Evolutionary conservation across 2,329 filamentous ascomycete genomes (phyloP), one percentile per base, ranked within the genome.

Genomic region (Thielaviopsis populi): DNA sequence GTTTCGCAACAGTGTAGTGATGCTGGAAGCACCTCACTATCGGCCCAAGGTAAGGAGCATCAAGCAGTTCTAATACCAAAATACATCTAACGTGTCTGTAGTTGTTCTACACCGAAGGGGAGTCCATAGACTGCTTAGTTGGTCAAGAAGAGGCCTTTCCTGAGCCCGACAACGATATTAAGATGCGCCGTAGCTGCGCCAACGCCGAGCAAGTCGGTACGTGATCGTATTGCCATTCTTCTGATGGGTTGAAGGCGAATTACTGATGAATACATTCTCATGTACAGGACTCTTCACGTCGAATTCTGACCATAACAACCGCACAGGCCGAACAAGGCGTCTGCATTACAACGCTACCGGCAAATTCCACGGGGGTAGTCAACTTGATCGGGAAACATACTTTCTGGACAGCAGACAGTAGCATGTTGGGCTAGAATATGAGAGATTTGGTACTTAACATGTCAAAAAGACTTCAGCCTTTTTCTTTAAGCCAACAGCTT

Each of bases 1-100:
- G 72, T 99, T 99, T 71, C 86, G 94, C 42, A 99, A 99, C 76
- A 96, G 90, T 46, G 92, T 90, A 0, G 91, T 99, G 37, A 96
- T 97, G 90, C 79, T 92, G 0, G 91, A 97, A 74, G 82, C 85
- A 11, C 79, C 83, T 0, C 84, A 87, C 62, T 95, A 90, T 70
- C 85, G 90, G 0, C 94, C 94, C 0, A 95, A 95, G 79, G 87
- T 91, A 73, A 68, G 72, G 66, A 7, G 5, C 10, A 22, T 2
- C 3, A 11, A 15, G 13, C 24, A 22, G 27, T 11, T 13, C 2
- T 43, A 17, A 30, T 41, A 15, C 5, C 19, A 27, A 8, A 22
- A 33, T 53, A 15, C 43, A 10, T 19, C 62, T 68, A 41, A 69
- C 19, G 8, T 10, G 19, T 60, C 0, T 13, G 6, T 17, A 82